A percentile compares a stretch with the other conserved stretches of the same genome.
Conservation (phyloP, 306 rosid genomes). For the Comarum palustre region DNA sequence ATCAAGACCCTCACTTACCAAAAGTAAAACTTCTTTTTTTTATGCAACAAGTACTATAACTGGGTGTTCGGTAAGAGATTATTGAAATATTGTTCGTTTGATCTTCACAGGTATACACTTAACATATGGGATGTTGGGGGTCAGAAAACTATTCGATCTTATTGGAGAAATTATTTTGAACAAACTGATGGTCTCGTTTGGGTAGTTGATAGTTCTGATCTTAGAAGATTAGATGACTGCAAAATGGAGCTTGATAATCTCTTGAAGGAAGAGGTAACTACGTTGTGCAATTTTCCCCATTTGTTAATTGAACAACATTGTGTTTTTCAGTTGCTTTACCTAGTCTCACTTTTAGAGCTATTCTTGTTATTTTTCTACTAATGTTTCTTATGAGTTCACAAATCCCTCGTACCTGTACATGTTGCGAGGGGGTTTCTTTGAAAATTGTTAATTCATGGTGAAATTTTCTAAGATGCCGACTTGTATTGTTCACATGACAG, state of each 20-base stretch:
- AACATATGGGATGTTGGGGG: constrained; percentile 95
- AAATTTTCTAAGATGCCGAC: constrained; percentile 2
- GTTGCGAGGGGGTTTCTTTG: not conserved
- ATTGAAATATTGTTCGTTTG: constrained; percentile 19
- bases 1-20: constrained; percentile 86
- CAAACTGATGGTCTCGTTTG: constrained; percentile 88
- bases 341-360: not conserved
- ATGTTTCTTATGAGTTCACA: not conserved
- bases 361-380: not conserved
- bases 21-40: constrained; percentile 33
- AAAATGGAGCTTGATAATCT: constrained; percentile 79
- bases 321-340: not conserved
- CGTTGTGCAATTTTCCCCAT: not conserved
- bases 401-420: not conserved
- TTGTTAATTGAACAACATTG: not conserved
- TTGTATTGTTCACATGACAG: constrained; percentile 34
- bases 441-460: not conserved
- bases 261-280: constrained; percentile 78
- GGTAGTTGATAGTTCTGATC: constrained; percentile 92
- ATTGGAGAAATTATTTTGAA: constrained; percentile 93
- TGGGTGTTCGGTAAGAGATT: too few species aligned
- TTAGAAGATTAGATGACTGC: constrained; percentile 86
- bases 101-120: constrained; percentile 59
- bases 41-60: too few species aligned
- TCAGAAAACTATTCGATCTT: constrained; percentile 86